phyloP scores from a whole-genome alignment of 495 filamentous ascomycete species.

The Penicillium tannophilum region DNA sequence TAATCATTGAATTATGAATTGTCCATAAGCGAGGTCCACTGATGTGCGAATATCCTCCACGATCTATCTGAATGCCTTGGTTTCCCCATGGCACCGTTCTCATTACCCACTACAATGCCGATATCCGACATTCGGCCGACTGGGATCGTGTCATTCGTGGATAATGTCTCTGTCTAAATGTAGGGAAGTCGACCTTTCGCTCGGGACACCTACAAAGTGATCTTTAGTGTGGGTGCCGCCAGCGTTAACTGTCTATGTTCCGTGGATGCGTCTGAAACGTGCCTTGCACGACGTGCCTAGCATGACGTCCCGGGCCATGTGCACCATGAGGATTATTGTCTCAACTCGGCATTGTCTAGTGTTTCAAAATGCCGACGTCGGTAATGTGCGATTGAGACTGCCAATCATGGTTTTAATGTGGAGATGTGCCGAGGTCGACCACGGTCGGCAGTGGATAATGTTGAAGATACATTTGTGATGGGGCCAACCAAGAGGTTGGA shows the following conservation, averaged over 20 bases:
- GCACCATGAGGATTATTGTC: neutral
- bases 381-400: neutral
- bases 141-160: neutral
- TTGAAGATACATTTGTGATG: neutral
- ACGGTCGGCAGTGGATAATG: neutral
- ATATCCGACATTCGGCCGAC: neutral
- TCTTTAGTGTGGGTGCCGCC: neutral
- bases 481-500: constrained; percentile 3
- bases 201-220: neutral
- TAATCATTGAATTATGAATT: too few species aligned
- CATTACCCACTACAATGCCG: neutral
- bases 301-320: constrained; percentile 6
- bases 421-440: neutral
- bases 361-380: constrained; percentile 3
- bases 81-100: neutral
- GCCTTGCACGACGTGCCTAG: constrained; percentile 1
- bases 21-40: too few species aligned
- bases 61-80: neutral
- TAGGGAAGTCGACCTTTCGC: neutral
- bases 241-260: neutral
- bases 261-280: neutral
- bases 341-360: neutral
- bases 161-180: neutral
- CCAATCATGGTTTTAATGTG: neutral
- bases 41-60: neutral